Base-by-base conservation (phyloP, 1,139 yeast species). In the Yamadazyma siamensis region DNA sequence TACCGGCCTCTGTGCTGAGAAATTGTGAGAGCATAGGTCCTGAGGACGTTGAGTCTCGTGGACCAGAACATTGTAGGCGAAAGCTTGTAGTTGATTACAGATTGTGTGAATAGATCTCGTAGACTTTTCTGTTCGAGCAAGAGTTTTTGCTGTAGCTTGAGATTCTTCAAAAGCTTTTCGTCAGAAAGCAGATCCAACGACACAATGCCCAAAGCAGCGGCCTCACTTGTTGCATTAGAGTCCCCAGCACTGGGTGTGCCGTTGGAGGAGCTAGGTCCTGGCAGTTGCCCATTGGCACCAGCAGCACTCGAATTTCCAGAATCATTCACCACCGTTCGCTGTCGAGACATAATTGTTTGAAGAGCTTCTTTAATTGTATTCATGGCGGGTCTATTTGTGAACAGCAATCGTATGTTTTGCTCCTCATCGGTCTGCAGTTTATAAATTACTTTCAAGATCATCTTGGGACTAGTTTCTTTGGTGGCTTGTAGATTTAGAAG, bases 1-100 rank as follows among this genome's bases (percentile, higher is more conserved):
- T 89, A 94, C 0, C 96, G 94, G 0, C 99, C 99, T 31, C 82
- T 70, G 43, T 84, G 84, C 51, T 94, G 98, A 9, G 87, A 75
- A 10, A 77, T 73, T 3, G 94, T 76, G 39, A 91, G 70, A 0
- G 96, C 96, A 61, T 77, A 86, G 0, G 96, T 87, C 32, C 97
- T 65, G 32, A 91, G 59, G 24, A 83, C 68, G 46, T 86, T 87
- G 13, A 89, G 65, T 38, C 97, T 65, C 4, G 94, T 80, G 6
- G 80, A 71, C 98, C 98, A 91, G 55, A 91, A 91, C 44, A 87
- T 86, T 18, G 73, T 75, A 0, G 94, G 87, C 3, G 87, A 80
- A 27, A 91, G 56, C 20, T 86, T 84, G 31, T 79, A 78, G 32
- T 78, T 71, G 41, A 91, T 87, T 3, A 91, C 97, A 0, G 95